Conservation (phyloP, 2,329 filamentous ascomycete species). For the Arthrobotrys pseudoclavata region DNA sequence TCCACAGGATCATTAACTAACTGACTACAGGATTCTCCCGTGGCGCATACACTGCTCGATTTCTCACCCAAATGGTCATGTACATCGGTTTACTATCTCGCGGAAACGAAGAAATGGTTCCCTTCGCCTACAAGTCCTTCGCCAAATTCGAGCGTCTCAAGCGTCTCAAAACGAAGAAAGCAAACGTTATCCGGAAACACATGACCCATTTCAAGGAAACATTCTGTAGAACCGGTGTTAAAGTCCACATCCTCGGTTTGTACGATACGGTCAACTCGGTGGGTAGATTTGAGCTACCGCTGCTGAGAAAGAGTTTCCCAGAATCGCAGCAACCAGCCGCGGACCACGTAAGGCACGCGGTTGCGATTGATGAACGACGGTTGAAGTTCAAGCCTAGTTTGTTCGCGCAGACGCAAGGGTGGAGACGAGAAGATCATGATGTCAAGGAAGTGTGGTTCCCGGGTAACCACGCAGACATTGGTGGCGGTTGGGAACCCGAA, state of each 20-base stretch:
- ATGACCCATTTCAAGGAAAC: conserved; percentile 86
- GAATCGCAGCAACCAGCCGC: conserved; percentile 77
- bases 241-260: conserved; percentile 81
- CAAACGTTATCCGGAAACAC: conserved; percentile 67
- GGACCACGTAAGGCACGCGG: conserved; percentile 74
- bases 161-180: conserved; percentile 49
- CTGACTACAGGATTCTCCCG: conserved; percentile 74
- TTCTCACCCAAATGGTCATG: conserved; percentile 86
- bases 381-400: conserved; percentile 72
- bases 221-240: conserved; percentile 80
- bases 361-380: conserved; percentile 78
- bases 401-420: conserved; percentile 57
- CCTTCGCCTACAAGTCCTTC: conserved; percentile 87
- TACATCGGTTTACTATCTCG: conserved; percentile 82
- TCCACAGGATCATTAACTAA: conserved; percentile 7
- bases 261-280: conserved; percentile 88
- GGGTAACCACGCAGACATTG: conserved; percentile 82
- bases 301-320: conserved; percentile 66
- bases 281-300: conserved; percentile 78
- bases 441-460: conserved; percentile 86
- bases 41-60: conserved; percentile 80
- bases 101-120: conserved; percentile 87
- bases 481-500: conserved; percentile 75
- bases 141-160: conserved; percentile 74
- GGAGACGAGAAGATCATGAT: conserved; percentile 71